These are phyloP conservation scores for Cladosporium sp. DNA, from an alignment of 2,329 filamentous ascomycete species.

Conservation along the genomic window DNA sequence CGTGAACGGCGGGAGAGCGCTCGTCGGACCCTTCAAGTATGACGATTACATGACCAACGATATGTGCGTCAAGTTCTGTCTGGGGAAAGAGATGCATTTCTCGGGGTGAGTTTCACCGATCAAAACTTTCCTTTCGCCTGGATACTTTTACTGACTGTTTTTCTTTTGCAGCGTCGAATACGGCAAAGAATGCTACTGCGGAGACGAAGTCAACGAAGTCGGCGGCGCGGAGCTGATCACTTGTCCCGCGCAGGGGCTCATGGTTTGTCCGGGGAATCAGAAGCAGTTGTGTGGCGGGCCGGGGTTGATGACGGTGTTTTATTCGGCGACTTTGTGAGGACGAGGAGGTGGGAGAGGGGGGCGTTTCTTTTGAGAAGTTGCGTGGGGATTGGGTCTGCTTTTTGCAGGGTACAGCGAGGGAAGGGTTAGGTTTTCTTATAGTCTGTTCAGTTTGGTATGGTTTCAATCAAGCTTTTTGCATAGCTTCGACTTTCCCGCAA, in stretches of 20 bases:
- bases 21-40: slow-evolving; percentile 17
- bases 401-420: too few species aligned
- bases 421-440: too few species aligned
- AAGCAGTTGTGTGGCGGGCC: slow-evolving; percentile 28
- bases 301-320: slow-evolving; percentile 30
- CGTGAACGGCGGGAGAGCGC: slow-evolving; percentile 16
- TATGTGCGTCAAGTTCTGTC: slow-evolving; percentile 28
- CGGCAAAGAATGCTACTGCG: slow-evolving; percentile 27
- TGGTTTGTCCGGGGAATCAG: slow-evolving; percentile 27
- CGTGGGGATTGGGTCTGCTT: too few species aligned
- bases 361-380: too few species aligned
- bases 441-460: too few species aligned
- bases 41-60: slow-evolving; percentile 25
- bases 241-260: slow-evolving; percentile 20
- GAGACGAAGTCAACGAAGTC: slow-evolving; percentile 18
- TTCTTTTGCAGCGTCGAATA: slow-evolving; percentile 15
- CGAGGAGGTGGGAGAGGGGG: not conserved
- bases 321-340: slow-evolving; percentile 29
- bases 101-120: slow-evolving; percentile 23
- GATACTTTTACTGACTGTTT: not conserved
- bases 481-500: too few species aligned
- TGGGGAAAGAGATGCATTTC: slow-evolving; percentile 25
- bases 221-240: slow-evolving; percentile 17
- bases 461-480: too few species aligned
- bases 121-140: too few species aligned